phyloP scores from a whole-genome alignment of 768 basidiomycete genomes.

The Kockovaella imperatae region DNA sequence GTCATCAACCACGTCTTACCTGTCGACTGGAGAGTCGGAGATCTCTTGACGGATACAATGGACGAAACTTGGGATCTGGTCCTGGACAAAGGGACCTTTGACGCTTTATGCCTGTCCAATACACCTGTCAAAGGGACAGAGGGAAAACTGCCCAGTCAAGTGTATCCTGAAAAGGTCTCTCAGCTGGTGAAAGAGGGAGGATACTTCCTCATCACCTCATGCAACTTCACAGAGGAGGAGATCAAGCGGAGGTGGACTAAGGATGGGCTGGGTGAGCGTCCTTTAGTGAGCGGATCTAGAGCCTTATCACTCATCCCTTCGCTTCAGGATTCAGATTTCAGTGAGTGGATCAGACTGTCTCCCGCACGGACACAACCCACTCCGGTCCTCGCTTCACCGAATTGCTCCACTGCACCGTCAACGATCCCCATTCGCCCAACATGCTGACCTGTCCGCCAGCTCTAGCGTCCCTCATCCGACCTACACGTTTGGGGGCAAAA shows the following conservation, averaged over 20 bases:
- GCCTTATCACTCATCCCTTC: not conserved
- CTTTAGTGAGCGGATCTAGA: not conserved
- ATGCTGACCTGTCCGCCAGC: constrained; percentile 14
- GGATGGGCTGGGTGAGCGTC: constrained; percentile 20
- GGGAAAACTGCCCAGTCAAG: constrained; percentile 33
- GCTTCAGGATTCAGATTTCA: constrained; percentile 11
- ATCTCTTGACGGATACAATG: constrained; percentile 32
- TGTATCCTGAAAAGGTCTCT: constrained; percentile 44
- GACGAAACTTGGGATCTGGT: constrained; percentile 45
- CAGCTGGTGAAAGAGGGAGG: constrained; percentile 41
- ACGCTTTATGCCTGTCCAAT: constrained; percentile 45
- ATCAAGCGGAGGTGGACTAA: constrained; percentile 40
- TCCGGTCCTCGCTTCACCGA: too few relatives aligned
- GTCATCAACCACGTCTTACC: constrained; percentile 22
- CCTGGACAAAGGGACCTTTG: constrained; percentile 48
- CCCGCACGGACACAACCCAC: not conserved
- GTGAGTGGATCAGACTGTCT: not conserved
- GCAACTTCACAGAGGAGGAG: constrained; percentile 48
- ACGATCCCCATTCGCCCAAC: too few relatives aligned
- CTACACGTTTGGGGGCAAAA: constrained; percentile 44
- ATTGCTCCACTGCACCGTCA: too few relatives aligned
- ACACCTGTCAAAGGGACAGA: constrained; percentile 22
- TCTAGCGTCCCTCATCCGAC: constrained; percentile 44
- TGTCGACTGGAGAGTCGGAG: constrained; percentile 33
- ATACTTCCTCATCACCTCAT: constrained; percentile 47